Conservation (phyloP, 371 early-diverging fungal genomes). For the Apophysomyces elegans region DNA sequence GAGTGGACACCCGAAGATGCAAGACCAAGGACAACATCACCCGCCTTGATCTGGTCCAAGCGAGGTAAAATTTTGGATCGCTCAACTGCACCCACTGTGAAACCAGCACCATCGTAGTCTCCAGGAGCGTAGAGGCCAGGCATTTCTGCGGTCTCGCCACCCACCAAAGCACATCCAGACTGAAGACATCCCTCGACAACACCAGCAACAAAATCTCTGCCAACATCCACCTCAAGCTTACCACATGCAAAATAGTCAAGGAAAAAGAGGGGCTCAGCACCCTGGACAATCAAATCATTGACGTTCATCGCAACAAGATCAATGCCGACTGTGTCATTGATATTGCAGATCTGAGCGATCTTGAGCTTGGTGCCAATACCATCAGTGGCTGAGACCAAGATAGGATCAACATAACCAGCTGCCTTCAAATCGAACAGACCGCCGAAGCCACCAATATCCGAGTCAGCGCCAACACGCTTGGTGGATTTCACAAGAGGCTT, state of each 20-base stretch:
- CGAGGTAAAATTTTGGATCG: conserved; percentile 87
- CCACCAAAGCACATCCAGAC: conserved; percentile 94
- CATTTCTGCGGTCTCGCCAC: conserved; percentile 99
- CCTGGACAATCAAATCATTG: conserved; percentile 98
- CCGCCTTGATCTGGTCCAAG: conserved; percentile 72
- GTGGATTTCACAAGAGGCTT: conserved; percentile 94
- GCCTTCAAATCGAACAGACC: conserved; percentile 95
- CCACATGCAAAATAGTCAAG: conserved; percentile 97
- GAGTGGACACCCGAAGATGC: conserved; percentile 96
- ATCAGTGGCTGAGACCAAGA: conserved; percentile 95
- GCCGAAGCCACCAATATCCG: conserved; percentile 98
- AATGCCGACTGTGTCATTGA: conserved; percentile 92
- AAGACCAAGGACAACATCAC: conserved; percentile 90
- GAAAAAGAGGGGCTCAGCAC: conserved; percentile 97
- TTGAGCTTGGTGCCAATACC: conserved; percentile 99
- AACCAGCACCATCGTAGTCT: conserved; percentile 96
- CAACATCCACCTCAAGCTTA: conserved; percentile 90
- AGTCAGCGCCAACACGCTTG: conserved; percentile 88
- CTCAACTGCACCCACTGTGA: conserved; percentile 97
- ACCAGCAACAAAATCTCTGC: conserved; percentile 90
- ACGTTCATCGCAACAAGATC: conserved; percentile 99
- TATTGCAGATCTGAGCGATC: conserved; percentile 85
- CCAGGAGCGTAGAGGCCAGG: conserved; percentile 90
- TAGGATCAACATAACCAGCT: conserved; percentile 88
- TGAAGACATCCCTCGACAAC: conserved; percentile 93